Evolutionary conservation across 78 protist genomes (phyloP).

Genomic region (Pigoraptor vietnamica): DNA sequence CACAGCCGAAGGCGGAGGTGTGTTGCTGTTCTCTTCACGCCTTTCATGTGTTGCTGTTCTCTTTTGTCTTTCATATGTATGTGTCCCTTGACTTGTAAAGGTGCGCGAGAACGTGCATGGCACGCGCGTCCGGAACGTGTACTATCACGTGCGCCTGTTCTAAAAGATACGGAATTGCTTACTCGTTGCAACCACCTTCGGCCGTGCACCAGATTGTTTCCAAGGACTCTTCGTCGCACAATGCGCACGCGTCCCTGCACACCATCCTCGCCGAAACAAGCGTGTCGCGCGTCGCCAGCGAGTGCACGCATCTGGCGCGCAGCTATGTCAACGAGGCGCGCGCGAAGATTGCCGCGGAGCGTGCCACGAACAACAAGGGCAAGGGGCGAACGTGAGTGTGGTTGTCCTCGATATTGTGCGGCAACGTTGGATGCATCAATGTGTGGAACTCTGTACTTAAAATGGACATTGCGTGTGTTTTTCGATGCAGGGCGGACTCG

Average conservation of each 20-base stretch:
- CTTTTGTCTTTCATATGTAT: not conserved
- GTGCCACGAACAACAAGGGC: not conserved
- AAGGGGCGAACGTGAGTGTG: not conserved
- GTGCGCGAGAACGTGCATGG: too few relatives aligned
- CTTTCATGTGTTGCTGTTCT: not conserved
- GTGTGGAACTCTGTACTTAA: too few relatives aligned
- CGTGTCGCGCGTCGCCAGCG: not conserved
- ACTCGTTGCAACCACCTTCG: not conserved
- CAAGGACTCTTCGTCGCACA: not conserved
- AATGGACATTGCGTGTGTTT: not conserved
- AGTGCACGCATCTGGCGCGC: not conserved
- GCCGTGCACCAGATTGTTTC: too few relatives aligned
- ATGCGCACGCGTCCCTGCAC: not conserved
- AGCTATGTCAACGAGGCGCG: not conserved
- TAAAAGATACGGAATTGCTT: not conserved
- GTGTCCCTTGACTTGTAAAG: too few relatives aligned
- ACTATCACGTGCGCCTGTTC: not conserved
- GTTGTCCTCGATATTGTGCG: not conserved
- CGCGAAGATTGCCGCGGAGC: not conserved
- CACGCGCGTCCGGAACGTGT: not conserved
- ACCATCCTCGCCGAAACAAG: not conserved
- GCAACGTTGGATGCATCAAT: not conserved
- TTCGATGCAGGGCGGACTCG: not conserved
- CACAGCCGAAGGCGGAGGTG: not conserved
- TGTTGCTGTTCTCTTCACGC: not conserved